These are phyloP conservation scores for Mediolabrus comicus DNA, from an alignment of 108 stramenopile genomes.

Conservation along the genomic window DNA sequence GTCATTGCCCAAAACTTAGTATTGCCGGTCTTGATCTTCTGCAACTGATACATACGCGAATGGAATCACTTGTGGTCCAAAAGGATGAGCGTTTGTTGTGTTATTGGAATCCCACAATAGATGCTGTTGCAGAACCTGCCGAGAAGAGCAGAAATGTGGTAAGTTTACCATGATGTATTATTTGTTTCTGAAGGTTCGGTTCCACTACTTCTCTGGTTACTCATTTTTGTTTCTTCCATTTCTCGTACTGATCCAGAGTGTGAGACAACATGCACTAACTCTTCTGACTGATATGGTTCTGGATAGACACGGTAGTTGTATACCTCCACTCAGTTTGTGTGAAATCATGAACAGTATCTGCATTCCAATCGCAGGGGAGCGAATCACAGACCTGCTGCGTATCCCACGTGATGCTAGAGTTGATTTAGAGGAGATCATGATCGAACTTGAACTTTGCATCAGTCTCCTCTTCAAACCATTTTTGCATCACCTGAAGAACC, in stretches of 20 bases:
- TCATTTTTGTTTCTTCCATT: neutral
- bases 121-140: conserved; percentile 67
- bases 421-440: conserved; percentile 59
- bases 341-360: conserved; percentile 58
- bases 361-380: conserved; percentile 64
- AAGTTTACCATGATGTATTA: conserved; percentile 25
- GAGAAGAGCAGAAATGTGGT: conserved; percentile 62
- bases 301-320: conserved; percentile 59
- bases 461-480: conserved; percentile 85
- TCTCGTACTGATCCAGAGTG: conserved; percentile 44
- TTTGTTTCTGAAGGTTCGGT: neutral
- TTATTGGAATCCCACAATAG: conserved; percentile 64
- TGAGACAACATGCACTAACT: conserved; percentile 80
- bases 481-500: conserved; percentile 66
- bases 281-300: conserved; percentile 78
- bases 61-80: conserved; percentile 29
- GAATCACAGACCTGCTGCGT: conserved; percentile 55
- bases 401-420: conserved; percentile 15
- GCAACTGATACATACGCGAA: conserved; percentile 47
- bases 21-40: conserved; percentile 83
- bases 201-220: no score
- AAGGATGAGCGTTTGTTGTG: conserved; percentile 34
- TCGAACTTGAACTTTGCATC: conserved; percentile 80
- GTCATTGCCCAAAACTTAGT: conserved; percentile 70
- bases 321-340: conserved; percentile 52